Evolutionary conservation across 1,139 yeast genomes (phyloP), one percentile per base, ranked within the genome.

Genomic region (Lodderomyces jiufengensis): DNA sequence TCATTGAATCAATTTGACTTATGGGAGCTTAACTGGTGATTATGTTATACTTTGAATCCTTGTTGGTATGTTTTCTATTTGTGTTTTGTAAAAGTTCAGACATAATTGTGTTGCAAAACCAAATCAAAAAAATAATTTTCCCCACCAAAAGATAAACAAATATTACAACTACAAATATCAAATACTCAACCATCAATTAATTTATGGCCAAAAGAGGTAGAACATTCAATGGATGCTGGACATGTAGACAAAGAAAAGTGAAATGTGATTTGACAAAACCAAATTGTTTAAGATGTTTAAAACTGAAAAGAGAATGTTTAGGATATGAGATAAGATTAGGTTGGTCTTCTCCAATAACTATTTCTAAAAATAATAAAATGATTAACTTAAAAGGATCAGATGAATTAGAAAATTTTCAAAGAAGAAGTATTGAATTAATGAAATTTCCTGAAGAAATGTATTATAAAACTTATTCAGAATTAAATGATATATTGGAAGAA

Each of bases 191-290:
- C 22, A 13, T 11, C 11, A 9, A 10, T 5, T 15, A 26, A 21
- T 10, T 24, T 16, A 59, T 57, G 63, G 37, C 56, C 26, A 52
- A 53, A 33, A 63, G 60, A 38, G 55, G 59, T 18, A 52, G 78
- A 31, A 66, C 67, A 33, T 73, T 70, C 50, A 59, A 68, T 36
- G 79, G 79, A 6, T 73, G 79, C 50, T 72, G 76, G 70, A 73
- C 78, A 9, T 73, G 79, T 46, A 58, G 78, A 25, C 46, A 59
- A 24, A 57, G 78, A 18, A 73, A 72, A 47, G 73, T 73, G 42
- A 73, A 72, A 48, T 73, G 79, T 51, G 78, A 72, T 45, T 59
- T 67, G 24, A 47, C 52, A 4, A 57, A 59, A 39, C 78, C 78
- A 2, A 40, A 40, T 11, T 73, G 79, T 46, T 35, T 42, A 24